These are phyloP conservation scores for Aureobasidium leucospermi DNA, from an alignment of 2,329 filamentous ascomycete species.

Conservation along the genomic window DNA sequence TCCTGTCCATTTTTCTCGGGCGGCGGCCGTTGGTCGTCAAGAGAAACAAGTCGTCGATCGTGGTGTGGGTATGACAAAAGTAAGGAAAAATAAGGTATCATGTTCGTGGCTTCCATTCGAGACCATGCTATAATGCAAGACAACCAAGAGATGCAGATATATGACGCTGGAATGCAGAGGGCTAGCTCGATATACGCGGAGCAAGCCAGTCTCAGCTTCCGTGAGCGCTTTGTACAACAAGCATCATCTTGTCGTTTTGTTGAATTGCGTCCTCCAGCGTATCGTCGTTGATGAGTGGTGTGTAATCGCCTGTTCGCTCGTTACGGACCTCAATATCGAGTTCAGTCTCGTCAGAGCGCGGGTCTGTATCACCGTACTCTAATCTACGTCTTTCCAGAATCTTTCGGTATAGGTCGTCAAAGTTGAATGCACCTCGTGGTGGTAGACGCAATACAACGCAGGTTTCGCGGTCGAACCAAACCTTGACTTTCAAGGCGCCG, in stretches of 20 bases:
- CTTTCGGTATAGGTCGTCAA: constrained; percentile 72
- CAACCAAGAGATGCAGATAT: not conserved
- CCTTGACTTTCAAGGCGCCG: constrained; percentile 73
- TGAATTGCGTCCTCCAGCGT: constrained; percentile 6
- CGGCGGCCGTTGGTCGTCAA: not conserved
- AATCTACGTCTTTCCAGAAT: constrained; percentile 78
- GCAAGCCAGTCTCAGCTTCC: not conserved
- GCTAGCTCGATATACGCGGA: not conserved
- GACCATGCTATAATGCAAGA: not conserved
- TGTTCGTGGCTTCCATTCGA: not conserved
- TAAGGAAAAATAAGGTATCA: not conserved
- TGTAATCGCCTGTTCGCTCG: constrained; percentile 7
- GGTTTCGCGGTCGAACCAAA: constrained; percentile 79
- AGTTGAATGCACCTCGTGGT: constrained; percentile 59
- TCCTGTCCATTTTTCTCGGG: not conserved
- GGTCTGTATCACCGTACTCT: constrained; percentile 26
- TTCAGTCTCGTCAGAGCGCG: constrained; percentile 3
- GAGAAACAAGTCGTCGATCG: not conserved
- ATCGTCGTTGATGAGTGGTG: not conserved
- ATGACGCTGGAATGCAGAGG: not conserved
- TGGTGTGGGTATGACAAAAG: not conserved
- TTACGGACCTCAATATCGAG: constrained; percentile 4
- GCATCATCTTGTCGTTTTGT: constrained; percentile 9
- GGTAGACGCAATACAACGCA: constrained; percentile 87
- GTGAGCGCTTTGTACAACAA: constrained; percentile 7